These are phyloP conservation scores for Domatiomyces catenatus DNA, from an alignment of 2,329 filamentous ascomycete genomes.

Conservation along the genomic window DNA sequence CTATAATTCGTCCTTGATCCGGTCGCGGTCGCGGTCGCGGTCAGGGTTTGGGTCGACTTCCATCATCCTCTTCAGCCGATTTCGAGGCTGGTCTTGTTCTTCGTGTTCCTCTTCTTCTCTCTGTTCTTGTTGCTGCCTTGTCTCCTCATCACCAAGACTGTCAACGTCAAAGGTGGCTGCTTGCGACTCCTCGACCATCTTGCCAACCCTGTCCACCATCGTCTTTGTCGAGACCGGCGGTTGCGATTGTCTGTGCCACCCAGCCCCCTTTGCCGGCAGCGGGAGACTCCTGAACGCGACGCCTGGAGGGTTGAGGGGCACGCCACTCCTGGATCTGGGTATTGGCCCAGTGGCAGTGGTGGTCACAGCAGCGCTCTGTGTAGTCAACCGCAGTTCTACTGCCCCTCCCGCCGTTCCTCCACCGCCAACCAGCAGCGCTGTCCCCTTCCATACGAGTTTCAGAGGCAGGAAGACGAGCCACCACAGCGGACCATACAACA, in stretches of 20 bases:
- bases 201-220: constrained; percentile 28
- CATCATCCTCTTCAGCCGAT: constrained; percentile 36
- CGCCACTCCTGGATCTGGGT: constrained; percentile 1
- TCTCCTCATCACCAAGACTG: constrained; percentile 24
- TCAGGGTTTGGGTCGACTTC: constrained; percentile 24
- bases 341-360: background rate
- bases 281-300: constrained; percentile 8
- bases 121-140: constrained; percentile 20
- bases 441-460: constrained; percentile 47
- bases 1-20: constrained; percentile 21
- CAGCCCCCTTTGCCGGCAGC: constrained; percentile 23
- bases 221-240: constrained; percentile 19
- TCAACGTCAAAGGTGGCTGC: constrained; percentile 20
- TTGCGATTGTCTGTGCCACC: constrained; percentile 22
- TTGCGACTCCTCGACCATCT: constrained; percentile 22
- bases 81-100: constrained; percentile 23
- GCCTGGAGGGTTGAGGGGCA: constrained; percentile 5
- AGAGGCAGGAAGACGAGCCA: constrained; percentile 76
- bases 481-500: constrained; percentile 79
- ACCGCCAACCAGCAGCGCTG: constrained; percentile 39
- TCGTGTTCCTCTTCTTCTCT: no score
- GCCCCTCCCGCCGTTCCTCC: background rate
- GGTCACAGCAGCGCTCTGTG: background rate
- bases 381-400: background rate
- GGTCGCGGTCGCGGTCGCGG: constrained; percentile 18